These are phyloP conservation scores for Incumbomyces delicatus DNA, from an alignment of 2,329 filamentous ascomycete species.

Conservation along the genomic window DNA sequence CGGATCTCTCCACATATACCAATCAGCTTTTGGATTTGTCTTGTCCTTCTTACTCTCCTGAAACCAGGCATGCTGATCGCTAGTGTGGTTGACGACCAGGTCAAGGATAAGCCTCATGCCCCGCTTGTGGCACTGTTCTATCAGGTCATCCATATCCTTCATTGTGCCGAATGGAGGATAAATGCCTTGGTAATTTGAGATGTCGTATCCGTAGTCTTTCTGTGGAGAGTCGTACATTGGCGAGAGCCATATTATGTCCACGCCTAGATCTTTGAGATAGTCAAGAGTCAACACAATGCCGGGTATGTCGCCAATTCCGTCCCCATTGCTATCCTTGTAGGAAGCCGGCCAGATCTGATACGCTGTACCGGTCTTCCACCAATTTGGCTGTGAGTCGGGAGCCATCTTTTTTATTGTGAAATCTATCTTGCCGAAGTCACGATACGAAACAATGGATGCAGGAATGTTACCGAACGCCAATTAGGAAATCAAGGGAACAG, in stretches of 20 bases:
- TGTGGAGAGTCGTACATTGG: conserved; percentile 56
- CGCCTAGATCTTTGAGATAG: conserved; percentile 25
- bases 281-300: conserved; percentile 25
- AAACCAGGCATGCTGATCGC: conserved; percentile 49
- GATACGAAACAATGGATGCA: too few relatives aligned
- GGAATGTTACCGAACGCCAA: too few relatives aligned
- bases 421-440: too few relatives aligned
- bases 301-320: conserved; percentile 27
- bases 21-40: conserved; percentile 46
- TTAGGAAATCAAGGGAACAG: too few relatives aligned
- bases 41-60: conserved; percentile 36
- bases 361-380: conserved; percentile 7
- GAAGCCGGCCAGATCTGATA: conserved; percentile 25
- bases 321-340: conserved; percentile 28
- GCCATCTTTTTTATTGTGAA: neutral
- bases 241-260: conserved; percentile 28
- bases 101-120: conserved; percentile 65
- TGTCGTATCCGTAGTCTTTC: conserved; percentile 60
- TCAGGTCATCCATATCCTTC: conserved; percentile 53
- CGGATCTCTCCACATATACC: conserved; percentile 57
- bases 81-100: conserved; percentile 70
- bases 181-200: conserved; percentile 57
- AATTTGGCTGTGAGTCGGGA: neutral
- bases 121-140: conserved; percentile 49
- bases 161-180: conserved; percentile 58